Evolutionary conservation across 2,329 filamentous ascomycete species (phyloP), one percentile per base, ranked within the genome.

Genomic region (Pseudonectria foliicola): DNA sequence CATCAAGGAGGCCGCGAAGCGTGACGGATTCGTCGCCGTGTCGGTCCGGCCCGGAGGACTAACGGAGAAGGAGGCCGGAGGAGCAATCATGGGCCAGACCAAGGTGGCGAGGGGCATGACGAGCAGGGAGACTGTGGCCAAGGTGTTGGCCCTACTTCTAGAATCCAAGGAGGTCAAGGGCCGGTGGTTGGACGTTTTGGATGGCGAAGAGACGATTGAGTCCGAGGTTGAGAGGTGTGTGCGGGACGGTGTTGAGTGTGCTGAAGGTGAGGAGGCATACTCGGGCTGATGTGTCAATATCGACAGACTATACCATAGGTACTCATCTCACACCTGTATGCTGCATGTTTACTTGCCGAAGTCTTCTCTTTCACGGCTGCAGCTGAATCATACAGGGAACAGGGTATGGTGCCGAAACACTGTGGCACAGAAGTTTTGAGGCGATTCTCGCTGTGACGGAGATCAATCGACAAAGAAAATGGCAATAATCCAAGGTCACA

Each of bases 111-210:
- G 43, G 14, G 67, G 67, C 2, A 54, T 57, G 7, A 68, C 73
- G 30, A 70, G 66, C 34, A 63, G 77, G 4, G 71, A 67, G 23
- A 70, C 73, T 48, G 76, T 81, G 4, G 78, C 77, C 8, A 56
- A 59, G 34, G 63, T 75, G 2, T 64, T 70, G 4, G 70, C 71
- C 6, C 55, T 67, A 49, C 57, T 77, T 25, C 33, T 52, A 44
- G 70, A 68, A 5, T 53, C 51, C 3, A 59, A 59, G n/a, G 56
- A 53, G 15, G 53, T 63, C 12, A 61, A 56, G 52, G 68, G 57
- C 24, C 54, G 54, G 16, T 75, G 71, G 68, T 37, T 73, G 36
- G 72, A 75, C 49, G 54, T 73, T 52, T 39, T 73, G 8, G 66
- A 70, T 43, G 71, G 71, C 1, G 61, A 66, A 0, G 68, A 71